Evolutionary conservation across 139 green algal genomes (phyloP), one percentile per base, ranked within the genome.

Genomic region (Micromonas commoda): DNA sequence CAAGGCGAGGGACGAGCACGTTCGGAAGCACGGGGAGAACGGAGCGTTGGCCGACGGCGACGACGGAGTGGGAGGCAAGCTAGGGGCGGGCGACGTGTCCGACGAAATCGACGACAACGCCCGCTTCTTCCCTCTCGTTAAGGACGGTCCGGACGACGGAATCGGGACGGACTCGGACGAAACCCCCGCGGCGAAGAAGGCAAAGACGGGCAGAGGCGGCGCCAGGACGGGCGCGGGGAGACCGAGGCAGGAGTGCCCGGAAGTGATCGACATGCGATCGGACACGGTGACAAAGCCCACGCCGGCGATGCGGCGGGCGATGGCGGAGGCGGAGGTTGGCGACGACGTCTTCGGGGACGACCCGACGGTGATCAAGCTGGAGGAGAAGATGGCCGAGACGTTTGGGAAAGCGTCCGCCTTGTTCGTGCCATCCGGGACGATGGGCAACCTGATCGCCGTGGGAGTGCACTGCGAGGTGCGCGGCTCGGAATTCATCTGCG

Each of bases 281-380:
- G 90, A 94, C 66, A 94, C 90, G 0, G 85, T 94, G 6, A 94
- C 90, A 0, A 87, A 78, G 28, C 90, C 90, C 5, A 90, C 84
- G 0, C 5, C n/a, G 1, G 80, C 45, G 3, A 94, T 94, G 90
- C 77, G 86, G 3, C 35, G 68, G 16, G 90, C 86, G 19, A 89
- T 91, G 77, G 72, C 77, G 13, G 39, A 63, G 24, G 87, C 86
- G 5, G 70, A 83, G 13, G 85, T 93, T 13, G 91, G 91, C 0
- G 91, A 96, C 78, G 91, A 96, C 79, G 90, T 94, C 1, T 90
- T 88, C 66, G 88, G 89, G 1, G 90, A 92, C 28, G 91, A 96
- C 77, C 86, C 86, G 16, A 91, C 86, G 1, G 79, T 92, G 19
- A 88, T 88, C 54, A 28, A 74, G 63, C 76, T 95, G 34, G 82